Conservation (phyloP, 2,329 filamentous ascomycete species). For the Cordyceps sp. region DNA sequence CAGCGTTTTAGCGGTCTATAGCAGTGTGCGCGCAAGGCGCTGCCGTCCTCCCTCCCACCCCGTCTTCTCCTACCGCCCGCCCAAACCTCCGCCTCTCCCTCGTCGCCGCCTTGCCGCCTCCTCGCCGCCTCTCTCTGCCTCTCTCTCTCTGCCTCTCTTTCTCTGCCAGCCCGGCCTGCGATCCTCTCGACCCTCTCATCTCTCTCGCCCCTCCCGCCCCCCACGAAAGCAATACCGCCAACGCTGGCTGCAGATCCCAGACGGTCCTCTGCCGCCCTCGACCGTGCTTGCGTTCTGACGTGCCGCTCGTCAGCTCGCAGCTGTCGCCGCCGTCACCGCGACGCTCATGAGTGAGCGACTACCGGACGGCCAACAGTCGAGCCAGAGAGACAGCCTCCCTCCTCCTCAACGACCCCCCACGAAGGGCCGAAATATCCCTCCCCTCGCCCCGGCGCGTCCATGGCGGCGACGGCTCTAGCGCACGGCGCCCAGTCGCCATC, state of each 20-base stretch:
- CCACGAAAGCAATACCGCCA: no score
- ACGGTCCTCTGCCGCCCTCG: no score
- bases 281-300: no score
- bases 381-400: background rate
- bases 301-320: no score
- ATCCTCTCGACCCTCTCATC: no score
- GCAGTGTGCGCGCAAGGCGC: background rate
- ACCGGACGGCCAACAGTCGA: background rate
- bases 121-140: background rate
- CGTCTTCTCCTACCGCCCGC: background rate
- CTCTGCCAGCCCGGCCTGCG: no score
- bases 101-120: background rate
- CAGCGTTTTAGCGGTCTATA: no score
- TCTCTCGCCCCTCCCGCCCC: no score
- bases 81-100: background rate
- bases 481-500: conserved; percentile 30
- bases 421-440: background rate
- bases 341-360: no score
- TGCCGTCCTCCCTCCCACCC: background rate
- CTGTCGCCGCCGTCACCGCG: no score
- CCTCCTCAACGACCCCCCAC: background rate
- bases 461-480: conserved; percentile 37
- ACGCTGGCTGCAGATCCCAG: no score
- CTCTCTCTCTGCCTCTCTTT: no score
- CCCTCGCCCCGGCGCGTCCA: conserved; percentile 12